Base-by-base conservation (phyloP, 495 filamentous ascomycete genomes). In the Penicillium pancosmium region DNA sequence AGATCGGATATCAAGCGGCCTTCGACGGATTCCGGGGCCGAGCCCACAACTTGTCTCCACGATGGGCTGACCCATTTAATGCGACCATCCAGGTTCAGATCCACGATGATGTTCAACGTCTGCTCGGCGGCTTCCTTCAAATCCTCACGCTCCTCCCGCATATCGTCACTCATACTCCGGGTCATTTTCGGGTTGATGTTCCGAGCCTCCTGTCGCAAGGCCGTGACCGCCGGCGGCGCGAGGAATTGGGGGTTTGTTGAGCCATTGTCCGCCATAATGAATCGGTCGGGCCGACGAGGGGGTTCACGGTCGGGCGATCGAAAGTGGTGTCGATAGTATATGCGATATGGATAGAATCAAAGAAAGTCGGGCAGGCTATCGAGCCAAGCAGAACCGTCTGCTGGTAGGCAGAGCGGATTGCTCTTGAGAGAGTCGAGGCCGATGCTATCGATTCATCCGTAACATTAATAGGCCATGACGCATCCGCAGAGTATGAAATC, bases 41-140 rank as follows among this genome's bases (percentile, higher is more conserved):
- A 92, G 50, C 94, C 94, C 48, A 98, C 87, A 46, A 98, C 90
- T 66, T 96, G 91, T 56, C 84, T 84, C 94, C 94, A 98, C n/a
- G 93, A 96, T 9, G 92, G 90, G 73, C 93, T 98, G 57, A 94
- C 93, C 91, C 95, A 98, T 68, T 90, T 86, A 64, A 98, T 88
- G 40, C 83, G 87, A 49, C 91, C 91, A 64, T 96, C 90, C 49
- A 98, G 80, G 64, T 88, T 90, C 52, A 98, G 83, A 72, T 98
- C 92, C 68, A 98, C 77, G 63, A 98, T 97, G 54, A 96, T 89
- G 75, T 97, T 98, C 68, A 94, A 79, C 10, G 91, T 96, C 78
- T 98, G 91, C 73, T 98, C 94, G 21, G 94, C 94, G 19, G 93
- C 95, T 77, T 95, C 88, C 66, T 91, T 92, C 66, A 98, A 82